Evolutionary conservation across 495 filamentous ascomycete species (phyloP).

Genomic region (Antarctomyces pellizariae): DNA sequence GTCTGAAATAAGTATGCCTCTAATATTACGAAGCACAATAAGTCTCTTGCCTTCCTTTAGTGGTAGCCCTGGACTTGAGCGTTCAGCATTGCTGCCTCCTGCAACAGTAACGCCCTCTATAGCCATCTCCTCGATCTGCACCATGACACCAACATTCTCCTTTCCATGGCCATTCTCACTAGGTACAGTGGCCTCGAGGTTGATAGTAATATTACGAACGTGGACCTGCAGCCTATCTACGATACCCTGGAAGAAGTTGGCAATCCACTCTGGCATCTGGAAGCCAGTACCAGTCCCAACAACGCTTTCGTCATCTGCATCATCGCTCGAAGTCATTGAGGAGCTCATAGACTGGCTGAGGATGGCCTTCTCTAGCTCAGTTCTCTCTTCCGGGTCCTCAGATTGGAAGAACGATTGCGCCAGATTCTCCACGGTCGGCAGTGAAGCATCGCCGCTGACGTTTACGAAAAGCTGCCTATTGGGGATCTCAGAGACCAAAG

Average conservation of each 20-base stretch:
- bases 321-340: slow-evolving; percentile 27
- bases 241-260: slow-evolving; percentile 62
- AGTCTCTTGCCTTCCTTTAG: slow-evolving; percentile 38
- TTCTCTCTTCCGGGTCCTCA: slow-evolving; percentile 43
- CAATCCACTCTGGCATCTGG: slow-evolving; percentile 59
- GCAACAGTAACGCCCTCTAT: slow-evolving; percentile 37
- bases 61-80: slow-evolving; percentile 10
- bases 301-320: slow-evolving; percentile 38
- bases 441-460: slow-evolving; percentile 19
- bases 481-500: not conserved
- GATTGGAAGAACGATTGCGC: slow-evolving; percentile 72
- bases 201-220: slow-evolving; percentile 31
- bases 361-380: slow-evolving; percentile 54
- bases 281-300: slow-evolving; percentile 50
- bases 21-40: slow-evolving; percentile 36
- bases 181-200: slow-evolving; percentile 37
- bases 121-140: slow-evolving; percentile 40
- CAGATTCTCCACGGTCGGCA: slow-evolving; percentile 63
- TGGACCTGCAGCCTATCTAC: slow-evolving; percentile 53
- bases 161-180: slow-evolving; percentile 28
- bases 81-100: slow-evolving; percentile 3
- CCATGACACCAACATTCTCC: slow-evolving; percentile 35
- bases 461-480: too few species aligned
- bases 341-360: slow-evolving; percentile 35
- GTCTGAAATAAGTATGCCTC: slow-evolving; percentile 44